Conservation (phyloP, 1,139 yeast genomes). For the Sugiyamaella sp. region DNA sequence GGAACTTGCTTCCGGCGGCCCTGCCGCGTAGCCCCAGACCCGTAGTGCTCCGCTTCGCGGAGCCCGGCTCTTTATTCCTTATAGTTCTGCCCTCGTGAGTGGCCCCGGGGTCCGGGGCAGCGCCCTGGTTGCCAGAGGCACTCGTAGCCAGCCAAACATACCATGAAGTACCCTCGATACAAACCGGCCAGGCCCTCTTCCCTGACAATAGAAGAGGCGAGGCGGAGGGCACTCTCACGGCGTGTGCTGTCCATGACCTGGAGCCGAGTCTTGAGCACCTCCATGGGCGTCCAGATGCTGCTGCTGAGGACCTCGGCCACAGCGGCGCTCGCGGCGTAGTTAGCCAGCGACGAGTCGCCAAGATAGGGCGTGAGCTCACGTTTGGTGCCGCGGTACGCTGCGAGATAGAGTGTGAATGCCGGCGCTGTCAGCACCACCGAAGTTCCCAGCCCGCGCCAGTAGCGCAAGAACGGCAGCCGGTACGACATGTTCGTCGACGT, state of each 20-base stretch:
- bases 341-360: slow-evolving; percentile 37
- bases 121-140: no score
- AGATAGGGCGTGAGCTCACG: slow-evolving; percentile 38
- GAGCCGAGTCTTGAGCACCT: slow-evolving; percentile 46
- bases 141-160: slow-evolving; percentile 28
- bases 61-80: no score
- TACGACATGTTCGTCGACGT: slow-evolving; percentile 39
- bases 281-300: slow-evolving; percentile 48
- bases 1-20: neutral
- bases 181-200: slow-evolving; percentile 44
- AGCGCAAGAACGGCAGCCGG: slow-evolving; percentile 40
- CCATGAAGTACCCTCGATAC: slow-evolving; percentile 47
- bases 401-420: slow-evolving; percentile 45
- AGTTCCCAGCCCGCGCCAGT: slow-evolving; percentile 46
- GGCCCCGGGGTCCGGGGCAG: no score
- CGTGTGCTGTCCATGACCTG: slow-evolving; percentile 34
- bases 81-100: no score
- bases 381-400: slow-evolving; percentile 44
- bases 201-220: slow-evolving; percentile 34
- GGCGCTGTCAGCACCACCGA: slow-evolving; percentile 44
- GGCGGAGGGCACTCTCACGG: slow-evolving; percentile 27
- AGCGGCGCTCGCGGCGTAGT: slow-evolving; percentile 42
- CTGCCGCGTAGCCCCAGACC: no score
- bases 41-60: no score
- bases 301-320: slow-evolving; percentile 45